A percentile compares a stretch with the other conserved stretches of the same genome.
phyloP scores from a whole-genome alignment of 768 basidiomycete species.

The Tricholoma hemisulphureum region DNA sequence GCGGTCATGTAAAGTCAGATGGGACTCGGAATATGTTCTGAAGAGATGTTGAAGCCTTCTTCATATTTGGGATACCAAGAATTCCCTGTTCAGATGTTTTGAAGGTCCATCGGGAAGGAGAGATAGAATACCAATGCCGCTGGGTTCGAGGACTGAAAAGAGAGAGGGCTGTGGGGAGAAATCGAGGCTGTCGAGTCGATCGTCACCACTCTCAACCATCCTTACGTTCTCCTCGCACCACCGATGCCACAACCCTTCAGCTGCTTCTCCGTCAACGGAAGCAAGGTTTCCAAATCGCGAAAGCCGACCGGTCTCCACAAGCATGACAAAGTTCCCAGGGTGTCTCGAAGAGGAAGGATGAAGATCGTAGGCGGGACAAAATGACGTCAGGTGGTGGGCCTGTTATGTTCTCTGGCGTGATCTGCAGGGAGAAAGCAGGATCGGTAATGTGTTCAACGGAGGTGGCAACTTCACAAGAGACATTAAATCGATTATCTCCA shows the following conservation, averaged over 20 bases:
- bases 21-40: conserved; percentile 31
- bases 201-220: conserved; percentile 28
- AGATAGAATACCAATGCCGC: conserved; percentile 28
- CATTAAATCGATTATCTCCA: conserved; percentile 20
- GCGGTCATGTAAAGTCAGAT: conserved; percentile 24
- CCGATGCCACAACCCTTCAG: conserved; percentile 27
- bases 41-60: conserved; percentile 24
- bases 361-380: conserved; percentile 7
- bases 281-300: conserved; percentile 26
- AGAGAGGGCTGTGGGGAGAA: conserved; percentile 30
- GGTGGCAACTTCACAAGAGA: conserved; percentile 29
- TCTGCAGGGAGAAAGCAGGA: conserved; percentile 16
- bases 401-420: conserved; percentile 11
- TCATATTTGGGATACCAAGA: conserved; percentile 18
- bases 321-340: conserved; percentile 27
- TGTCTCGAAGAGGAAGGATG: conserved; percentile 27
- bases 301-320: conserved; percentile 11
- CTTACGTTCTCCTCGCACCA: conserved; percentile 28
- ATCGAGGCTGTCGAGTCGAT: conserved; percentile 29
- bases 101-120: conserved; percentile 30
- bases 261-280: conserved; percentile 29
- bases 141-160: conserved; percentile 26
- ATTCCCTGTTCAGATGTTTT: conserved; percentile 15
- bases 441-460: conserved; percentile 24
- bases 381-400: conserved; percentile 16